Conservation (phyloP, 441 rosid genomes). For the Eutrema salsugineum region DNA sequence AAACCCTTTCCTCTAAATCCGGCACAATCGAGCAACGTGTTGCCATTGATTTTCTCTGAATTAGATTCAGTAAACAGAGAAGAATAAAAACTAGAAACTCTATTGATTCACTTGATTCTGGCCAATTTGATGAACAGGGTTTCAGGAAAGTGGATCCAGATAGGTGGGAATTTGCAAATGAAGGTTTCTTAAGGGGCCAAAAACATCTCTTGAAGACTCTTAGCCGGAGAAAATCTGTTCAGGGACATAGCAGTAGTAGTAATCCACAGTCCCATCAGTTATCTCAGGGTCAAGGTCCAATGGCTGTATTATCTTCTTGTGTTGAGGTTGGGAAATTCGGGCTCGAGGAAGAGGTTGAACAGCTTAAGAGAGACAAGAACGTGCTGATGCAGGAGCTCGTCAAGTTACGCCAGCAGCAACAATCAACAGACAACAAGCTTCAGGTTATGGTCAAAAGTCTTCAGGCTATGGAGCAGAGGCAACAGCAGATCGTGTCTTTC, state of each 20-base stretch:
- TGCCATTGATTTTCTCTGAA: neutral
- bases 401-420: conserved; percentile 81
- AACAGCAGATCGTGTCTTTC: conserved; percentile 91
- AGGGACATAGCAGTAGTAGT: conserved; percentile 43
- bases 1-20: neutral
- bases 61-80: neutral
- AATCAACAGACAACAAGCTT: conserved; percentile 67
- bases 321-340: conserved; percentile 90
- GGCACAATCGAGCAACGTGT: neutral
- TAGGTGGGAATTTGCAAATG: conserved; percentile 88
- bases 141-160: conserved; percentile 92
- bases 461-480: conserved; percentile 87
- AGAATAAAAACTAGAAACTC: neutral
- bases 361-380: conserved; percentile 87
- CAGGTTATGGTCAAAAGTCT: conserved; percentile 71
- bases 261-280: conserved; percentile 45
- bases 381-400: conserved; percentile 93
- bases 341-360: conserved; percentile 86
- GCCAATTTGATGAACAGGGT: conserved; percentile 50
- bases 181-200: conserved; percentile 81
- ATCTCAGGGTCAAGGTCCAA: conserved; percentile 47
- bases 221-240: conserved; percentile 64
- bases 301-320: conserved; percentile 47
- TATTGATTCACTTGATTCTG: neutral
- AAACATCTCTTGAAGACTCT: conserved; percentile 67